These are phyloP conservation scores for Microcyclosporella mali DNA, from an alignment of 2,329 filamentous ascomycete genomes.

Conservation along the genomic window DNA sequence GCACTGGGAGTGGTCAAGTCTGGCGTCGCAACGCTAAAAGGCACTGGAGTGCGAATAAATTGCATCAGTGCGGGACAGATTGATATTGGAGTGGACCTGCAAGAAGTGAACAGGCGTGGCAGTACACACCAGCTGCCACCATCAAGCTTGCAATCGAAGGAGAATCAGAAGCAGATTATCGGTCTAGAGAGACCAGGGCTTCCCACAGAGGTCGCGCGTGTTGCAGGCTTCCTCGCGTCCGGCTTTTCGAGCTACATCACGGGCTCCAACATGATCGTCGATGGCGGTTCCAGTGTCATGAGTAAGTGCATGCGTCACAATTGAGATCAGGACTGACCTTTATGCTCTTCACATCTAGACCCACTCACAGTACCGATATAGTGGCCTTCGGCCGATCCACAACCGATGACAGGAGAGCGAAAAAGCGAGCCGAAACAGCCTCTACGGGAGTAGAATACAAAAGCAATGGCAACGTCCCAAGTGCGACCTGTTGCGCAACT, in stretches of 20 bases:
- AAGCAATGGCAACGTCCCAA: too few species aligned
- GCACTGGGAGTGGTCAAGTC: constrained; percentile 55
- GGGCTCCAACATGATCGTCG: constrained; percentile 56
- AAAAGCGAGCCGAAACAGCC: too few species aligned
- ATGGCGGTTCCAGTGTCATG: constrained; percentile 48
- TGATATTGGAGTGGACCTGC: constrained; percentile 42
- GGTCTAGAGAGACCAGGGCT: constrained; percentile 54
- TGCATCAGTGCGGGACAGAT: constrained; percentile 45
- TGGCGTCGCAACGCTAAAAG: constrained; percentile 53
- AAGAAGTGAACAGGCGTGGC: constrained; percentile 46
- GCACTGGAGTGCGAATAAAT: constrained; percentile 55
- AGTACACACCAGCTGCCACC: constrained; percentile 52
- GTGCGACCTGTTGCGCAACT: too few species aligned
- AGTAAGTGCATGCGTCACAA: constrained; percentile 3
- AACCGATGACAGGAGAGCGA: too few species aligned
- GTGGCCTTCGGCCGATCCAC: too few species aligned
- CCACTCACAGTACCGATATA: too few species aligned
- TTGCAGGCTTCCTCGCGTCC: constrained; percentile 57
- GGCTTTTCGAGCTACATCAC: constrained; percentile 59
- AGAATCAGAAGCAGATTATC: constrained; percentile 47
- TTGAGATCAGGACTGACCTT: too few species aligned
- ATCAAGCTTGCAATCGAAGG: constrained; percentile 46
- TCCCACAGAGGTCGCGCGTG: constrained; percentile 54
- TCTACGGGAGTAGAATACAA: too few species aligned
- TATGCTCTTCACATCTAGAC: too few species aligned